A percentile compares a stretch with the other conserved stretches of the same genome.
Conservation (phyloP, 2,329 filamentous ascomycete genomes). For the Aschersonia sp. region DNA sequence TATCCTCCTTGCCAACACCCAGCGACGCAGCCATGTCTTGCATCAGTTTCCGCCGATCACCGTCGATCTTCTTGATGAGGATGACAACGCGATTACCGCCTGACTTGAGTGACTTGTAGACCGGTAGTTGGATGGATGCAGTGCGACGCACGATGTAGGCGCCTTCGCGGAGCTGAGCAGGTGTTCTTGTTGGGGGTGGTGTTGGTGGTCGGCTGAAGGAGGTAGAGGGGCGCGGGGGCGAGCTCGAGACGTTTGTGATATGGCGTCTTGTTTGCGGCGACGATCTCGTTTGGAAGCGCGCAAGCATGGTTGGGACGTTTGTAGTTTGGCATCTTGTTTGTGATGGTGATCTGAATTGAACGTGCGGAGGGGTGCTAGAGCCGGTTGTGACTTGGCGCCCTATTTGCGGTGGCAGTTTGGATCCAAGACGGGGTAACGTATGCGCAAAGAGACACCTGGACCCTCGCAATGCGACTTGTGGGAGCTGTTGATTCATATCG, state of each 20-base stretch:
- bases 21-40: conserved; percentile 48
- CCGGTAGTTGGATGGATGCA: conserved; percentile 52
- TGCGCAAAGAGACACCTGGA: too few relatives aligned
- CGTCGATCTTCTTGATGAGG: conserved; percentile 64
- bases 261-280: conserved; percentile 8
- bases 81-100: conserved; percentile 68
- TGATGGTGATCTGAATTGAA: too few relatives aligned
- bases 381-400: too few relatives aligned
- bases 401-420: too few relatives aligned
- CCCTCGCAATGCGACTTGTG: too few relatives aligned
- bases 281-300: neutral
- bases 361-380: too few relatives aligned
- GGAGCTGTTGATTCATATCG: too few relatives aligned
- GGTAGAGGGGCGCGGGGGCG: conserved; percentile 8
- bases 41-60: conserved; percentile 49
- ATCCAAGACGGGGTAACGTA: too few relatives aligned
- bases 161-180: conserved; percentile 13
- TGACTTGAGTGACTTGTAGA: conserved; percentile 62
- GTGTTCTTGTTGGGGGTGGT: conserved; percentile 16
- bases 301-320: too few relatives aligned
- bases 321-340: too few relatives aligned
- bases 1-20: conserved; percentile 36
- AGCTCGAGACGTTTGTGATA: conserved; percentile 6
- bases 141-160: conserved; percentile 65
- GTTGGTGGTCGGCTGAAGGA: conserved; percentile 13